These are phyloP conservation scores for Sporothrix pallida DNA, from an alignment of 2,329 filamentous ascomycete species.

Conservation along the genomic window DNA sequence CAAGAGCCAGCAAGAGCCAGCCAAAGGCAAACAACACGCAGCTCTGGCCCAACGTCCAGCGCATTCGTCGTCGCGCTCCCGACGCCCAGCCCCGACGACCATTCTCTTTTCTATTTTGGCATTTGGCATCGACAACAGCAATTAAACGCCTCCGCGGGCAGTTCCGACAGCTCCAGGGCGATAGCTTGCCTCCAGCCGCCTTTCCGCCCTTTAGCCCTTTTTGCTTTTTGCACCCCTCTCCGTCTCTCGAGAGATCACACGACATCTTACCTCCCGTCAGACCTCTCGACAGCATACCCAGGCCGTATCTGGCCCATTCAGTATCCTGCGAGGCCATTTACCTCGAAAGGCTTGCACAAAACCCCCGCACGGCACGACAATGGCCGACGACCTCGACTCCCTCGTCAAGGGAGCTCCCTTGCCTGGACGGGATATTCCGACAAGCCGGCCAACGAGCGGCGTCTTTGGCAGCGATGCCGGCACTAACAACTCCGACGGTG, in stretches of 20 bases:
- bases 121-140: background rate
- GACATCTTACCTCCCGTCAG: too few species aligned
- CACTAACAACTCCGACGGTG: slow-evolving; percentile 9
- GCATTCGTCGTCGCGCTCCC: background rate
- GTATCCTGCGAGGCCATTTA: too few species aligned
- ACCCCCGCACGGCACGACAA: slow-evolving; percentile 42
- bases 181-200: background rate
- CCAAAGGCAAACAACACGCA: background rate
- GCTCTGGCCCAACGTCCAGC: background rate
- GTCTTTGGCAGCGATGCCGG: background rate
- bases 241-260: background rate
- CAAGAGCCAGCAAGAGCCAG: background rate
- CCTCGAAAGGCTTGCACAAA: too few species aligned
- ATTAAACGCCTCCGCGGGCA: too few species aligned
- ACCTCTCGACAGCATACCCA: too few species aligned
- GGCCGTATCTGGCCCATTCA: too few species aligned
- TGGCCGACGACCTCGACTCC: slow-evolving; percentile 78
- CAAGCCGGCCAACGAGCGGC: slow-evolving; percentile 49
- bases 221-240: background rate
- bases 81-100: background rate
- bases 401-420: slow-evolving; percentile 88
- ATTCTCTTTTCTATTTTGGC: background rate
- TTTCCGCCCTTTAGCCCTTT: background rate
- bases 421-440: slow-evolving; percentile 57
- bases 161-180: slow-evolving; percentile 5